A percentile compares a stretch with the other conserved stretches of the same genome.
These are phyloP conservation scores for Orbilia blumenaviensis DNA, from an alignment of 2,329 filamentous ascomycete genomes.

Conservation along the genomic window DNA sequence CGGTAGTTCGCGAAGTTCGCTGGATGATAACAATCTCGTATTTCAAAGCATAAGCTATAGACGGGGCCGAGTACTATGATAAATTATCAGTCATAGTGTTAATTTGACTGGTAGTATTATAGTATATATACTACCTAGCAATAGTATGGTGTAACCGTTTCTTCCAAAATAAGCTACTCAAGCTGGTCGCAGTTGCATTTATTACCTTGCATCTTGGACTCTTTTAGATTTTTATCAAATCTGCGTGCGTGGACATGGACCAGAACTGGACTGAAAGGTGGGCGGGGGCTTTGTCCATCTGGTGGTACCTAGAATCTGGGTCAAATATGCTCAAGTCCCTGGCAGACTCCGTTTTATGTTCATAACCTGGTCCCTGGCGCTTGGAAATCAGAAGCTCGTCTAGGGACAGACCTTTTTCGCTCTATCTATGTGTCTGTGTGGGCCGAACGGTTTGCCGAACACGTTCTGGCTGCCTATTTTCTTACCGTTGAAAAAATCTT, in stretches of 20 bases:
- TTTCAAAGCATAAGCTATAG: not conserved
- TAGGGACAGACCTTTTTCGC: not conserved
- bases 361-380: slow-evolving; percentile 47
- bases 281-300: not conserved
- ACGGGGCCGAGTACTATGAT: not conserved
- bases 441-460: slow-evolving; percentile 21
- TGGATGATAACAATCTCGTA: slow-evolving; percentile 16
- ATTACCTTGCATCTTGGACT: not conserved
- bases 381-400: slow-evolving; percentile 36
- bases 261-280: not conserved
- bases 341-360: slow-evolving; percentile 12
- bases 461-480: slow-evolving; percentile 45
- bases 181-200: slow-evolving; percentile 1
- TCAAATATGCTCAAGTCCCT: not conserved
- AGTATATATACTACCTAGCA: not conserved
- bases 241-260: not conserved
- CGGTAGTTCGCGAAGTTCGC: not conserved
- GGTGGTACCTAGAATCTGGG: slow-evolving; percentile 15
- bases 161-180: not conserved
- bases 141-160: slow-evolving; percentile 31
- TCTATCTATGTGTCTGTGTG: not conserved
- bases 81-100: not conserved
- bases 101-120: not conserved
- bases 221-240: not conserved
- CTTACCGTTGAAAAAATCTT: not conserved